phyloP scores from a whole-genome alignment of 352 stramenopile species.

The Pythium folliculosum region DNA sequence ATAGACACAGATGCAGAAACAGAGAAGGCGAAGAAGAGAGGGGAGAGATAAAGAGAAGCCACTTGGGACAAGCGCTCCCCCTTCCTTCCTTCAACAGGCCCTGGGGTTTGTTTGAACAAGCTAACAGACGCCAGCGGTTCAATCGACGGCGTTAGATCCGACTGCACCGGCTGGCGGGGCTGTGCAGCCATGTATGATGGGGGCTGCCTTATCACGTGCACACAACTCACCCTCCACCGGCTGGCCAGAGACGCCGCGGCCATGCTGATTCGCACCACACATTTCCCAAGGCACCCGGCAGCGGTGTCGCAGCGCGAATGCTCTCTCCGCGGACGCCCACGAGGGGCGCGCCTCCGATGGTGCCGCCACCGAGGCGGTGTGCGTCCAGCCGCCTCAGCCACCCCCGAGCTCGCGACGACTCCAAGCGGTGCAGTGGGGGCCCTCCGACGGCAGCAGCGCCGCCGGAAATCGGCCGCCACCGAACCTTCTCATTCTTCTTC shows the following conservation, averaged over 20 bases:
- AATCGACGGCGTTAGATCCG: neutral
- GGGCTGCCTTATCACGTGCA: neutral
- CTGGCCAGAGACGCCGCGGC: neutral
- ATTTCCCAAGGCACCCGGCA: neutral
- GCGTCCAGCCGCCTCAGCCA: neutral
- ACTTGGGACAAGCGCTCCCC: neutral
- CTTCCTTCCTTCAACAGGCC: neutral
- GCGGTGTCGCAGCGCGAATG: neutral
- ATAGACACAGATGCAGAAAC: conserved; percentile 12
- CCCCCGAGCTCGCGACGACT: neutral
- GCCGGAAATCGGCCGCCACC: neutral
- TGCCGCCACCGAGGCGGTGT: neutral
- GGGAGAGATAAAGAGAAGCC: neutral
- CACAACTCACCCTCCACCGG: neutral
- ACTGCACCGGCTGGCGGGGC: no score
- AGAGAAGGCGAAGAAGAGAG: no score
- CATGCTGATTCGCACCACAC: neutral
- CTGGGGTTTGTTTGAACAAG: neutral
- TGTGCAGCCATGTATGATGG: neutral
- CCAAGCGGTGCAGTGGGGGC: neutral
- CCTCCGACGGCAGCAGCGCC: neutral
- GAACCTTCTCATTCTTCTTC: conserved; percentile 8
- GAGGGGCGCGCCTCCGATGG: neutral
- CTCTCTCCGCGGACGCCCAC: neutral
- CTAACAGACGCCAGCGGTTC: neutral